A percentile compares a stretch with the other conserved stretches of the same genome.
phyloP scores from a whole-genome alignment of 108 stramenopile genomes.

The Conticribra weissflogii region DNA sequence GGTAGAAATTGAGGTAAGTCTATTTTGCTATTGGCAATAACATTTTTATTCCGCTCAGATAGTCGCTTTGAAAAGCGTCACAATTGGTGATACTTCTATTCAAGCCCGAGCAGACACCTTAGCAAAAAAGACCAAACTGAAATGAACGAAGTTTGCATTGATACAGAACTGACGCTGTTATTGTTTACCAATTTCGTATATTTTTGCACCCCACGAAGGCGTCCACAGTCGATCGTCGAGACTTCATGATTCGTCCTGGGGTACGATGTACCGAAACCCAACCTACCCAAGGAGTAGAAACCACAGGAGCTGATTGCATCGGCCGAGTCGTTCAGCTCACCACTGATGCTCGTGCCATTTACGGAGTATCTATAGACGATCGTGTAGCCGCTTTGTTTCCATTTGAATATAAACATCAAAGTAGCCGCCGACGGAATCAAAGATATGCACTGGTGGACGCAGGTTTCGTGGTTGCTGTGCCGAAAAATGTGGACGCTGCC shows the following conservation, averaged over 20 bases:
- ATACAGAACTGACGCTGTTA: neutral
- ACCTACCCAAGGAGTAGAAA: conserved; percentile 27
- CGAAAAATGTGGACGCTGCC: conserved; percentile 36
- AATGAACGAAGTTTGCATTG: no score
- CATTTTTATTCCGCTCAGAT: no score
- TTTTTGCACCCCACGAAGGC: conserved; percentile 7
- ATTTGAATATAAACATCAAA: conserved; percentile 26
- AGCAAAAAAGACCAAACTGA: no score
- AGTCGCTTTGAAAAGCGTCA: no score
- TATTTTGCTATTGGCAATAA: neutral
- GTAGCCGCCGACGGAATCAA: conserved; percentile 6
- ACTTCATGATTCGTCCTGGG: conserved; percentile 34
- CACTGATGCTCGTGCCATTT: conserved; percentile 40
- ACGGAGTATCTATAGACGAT: conserved; percentile 43
- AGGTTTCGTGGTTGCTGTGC: conserved; percentile 43
- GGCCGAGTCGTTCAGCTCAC: conserved; percentile 40
- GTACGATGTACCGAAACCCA: conserved; percentile 26
- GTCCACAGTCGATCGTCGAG: conserved; percentile 37
- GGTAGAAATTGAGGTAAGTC: conserved; percentile 46
- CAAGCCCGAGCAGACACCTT: neutral
- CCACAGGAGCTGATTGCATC: conserved; percentile 38
- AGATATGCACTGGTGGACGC: conserved; percentile 49
- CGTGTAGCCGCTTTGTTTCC: conserved; percentile 50
- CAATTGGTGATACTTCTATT: neutral
- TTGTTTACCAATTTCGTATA: neutral